phyloP scores from a whole-genome alignment of 75 land plant species.

The Selaginella tamariscina region DNA sequence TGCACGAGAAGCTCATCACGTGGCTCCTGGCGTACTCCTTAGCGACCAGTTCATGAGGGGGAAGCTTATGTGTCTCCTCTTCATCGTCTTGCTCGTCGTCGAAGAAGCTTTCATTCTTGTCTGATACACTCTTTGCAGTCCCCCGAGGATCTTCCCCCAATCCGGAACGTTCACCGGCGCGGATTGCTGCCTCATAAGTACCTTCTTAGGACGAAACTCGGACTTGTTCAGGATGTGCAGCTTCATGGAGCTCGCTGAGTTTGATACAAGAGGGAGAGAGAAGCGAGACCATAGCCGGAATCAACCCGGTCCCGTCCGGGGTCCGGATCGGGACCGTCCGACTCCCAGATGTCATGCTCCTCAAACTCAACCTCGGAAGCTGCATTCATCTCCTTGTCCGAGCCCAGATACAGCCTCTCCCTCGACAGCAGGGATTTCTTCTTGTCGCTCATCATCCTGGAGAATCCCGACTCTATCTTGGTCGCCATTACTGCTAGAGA shows the following conservation, averaged over 20 bases:
- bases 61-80: slow-evolving; percentile 17
- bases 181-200: slow-evolving; percentile 38
- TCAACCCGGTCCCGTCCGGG: not conserved
- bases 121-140: not conserved
- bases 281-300: not conserved
- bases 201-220: slow-evolving; percentile 90
- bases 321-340: not conserved
- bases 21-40: slow-evolving; percentile 24
- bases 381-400: not conserved
- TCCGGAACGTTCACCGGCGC: slow-evolving; percentile 9
- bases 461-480: not conserved
- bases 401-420: not conserved
- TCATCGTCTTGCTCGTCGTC: not conserved
- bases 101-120: not conserved
- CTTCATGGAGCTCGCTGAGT: not conserved
- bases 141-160: slow-evolving; percentile 5
- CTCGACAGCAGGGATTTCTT: not conserved
- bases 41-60: slow-evolving; percentile 58
- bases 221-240: slow-evolving; percentile 29
- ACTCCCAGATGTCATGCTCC: not conserved
- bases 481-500: too few relatives aligned
- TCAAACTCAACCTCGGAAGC: not conserved
- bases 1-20: slow-evolving; percentile 38
- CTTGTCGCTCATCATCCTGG: not conserved
- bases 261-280: too few relatives aligned